Base-by-base conservation (phyloP, 2,329 filamentous ascomycete genomes). In the Sporothrix curviconia region DNA sequence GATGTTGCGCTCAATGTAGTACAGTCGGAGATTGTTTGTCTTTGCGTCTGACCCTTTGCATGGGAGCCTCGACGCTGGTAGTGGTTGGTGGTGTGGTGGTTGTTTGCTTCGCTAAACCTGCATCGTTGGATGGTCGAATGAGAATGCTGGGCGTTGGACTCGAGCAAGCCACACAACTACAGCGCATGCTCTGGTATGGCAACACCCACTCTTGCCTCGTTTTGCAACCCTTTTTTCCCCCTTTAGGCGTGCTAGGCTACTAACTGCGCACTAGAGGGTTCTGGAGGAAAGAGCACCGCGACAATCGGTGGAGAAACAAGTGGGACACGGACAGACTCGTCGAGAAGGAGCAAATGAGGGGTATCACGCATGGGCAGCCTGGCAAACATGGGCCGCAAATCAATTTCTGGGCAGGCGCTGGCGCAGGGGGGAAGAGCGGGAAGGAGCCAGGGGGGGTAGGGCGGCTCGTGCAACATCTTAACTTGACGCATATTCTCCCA, bases 341-440 rank as follows among this genome's bases (percentile, higher is more conserved):
- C 36, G 17, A 14, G 51, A 43, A 54, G 34, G 37, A 32, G 39
- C 40, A 44, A 55, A 44, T 36, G 52, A 55, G 52, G 52, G 52
- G 52, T 55, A 32, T 53, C 22, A 19, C 14, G 12, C 19, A n/a
- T 11, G 32, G 32, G n/a, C 47, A 37, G 47, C 47, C 47, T 25
- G n/a, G n/a, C n/a, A n/a, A n/a, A n/a, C n/a, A n/a, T n/a, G n/a
- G n/a, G n/a, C n/a, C n/a, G n/a, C n/a, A n/a, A n/a, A n/a, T n/a
- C n/a, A n/a, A n/a, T n/a, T n/a, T n/a, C n/a, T n/a, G n/a, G n/a
- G n/a, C n/a, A n/a, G n/a, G n/a, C n/a, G n/a, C n/a, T n/a, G n/a
- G n/a, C n/a, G n/a, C n/a, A n/a, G n/a, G n/a, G n/a, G n/a, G n/a
- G n/a, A n/a, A n/a, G n/a, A n/a, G n/a, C n/a, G n/a, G 28, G 25